These are phyloP conservation scores for Tolypocladium ophioglossoides DNA, from an alignment of 2,329 filamentous ascomycete species.

Conservation along the genomic window DNA sequence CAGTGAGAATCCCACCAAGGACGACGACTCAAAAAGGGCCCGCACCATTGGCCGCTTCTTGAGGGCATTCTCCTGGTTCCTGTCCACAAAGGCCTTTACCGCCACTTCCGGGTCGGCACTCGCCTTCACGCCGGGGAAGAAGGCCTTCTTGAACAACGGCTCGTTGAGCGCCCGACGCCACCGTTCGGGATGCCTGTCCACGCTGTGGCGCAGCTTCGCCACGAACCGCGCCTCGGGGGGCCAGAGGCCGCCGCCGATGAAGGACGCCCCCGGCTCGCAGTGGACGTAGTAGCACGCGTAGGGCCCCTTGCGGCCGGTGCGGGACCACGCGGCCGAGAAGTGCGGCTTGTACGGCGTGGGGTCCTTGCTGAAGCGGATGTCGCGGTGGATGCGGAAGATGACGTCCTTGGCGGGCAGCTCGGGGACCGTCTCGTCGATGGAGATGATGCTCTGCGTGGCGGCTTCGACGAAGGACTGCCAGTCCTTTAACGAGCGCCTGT, in stretches of 20 bases:
- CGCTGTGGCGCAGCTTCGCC: slow-evolving; percentile 56
- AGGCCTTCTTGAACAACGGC: slow-evolving; percentile 48
- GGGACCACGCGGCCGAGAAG: slow-evolving; percentile 78
- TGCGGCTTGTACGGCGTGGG: slow-evolving; percentile 84
- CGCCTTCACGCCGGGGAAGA: slow-evolving; percentile 38
- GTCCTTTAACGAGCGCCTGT: slow-evolving; percentile 66
- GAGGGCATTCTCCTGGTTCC: slow-evolving; percentile 64
- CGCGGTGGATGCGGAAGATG: slow-evolving; percentile 79
- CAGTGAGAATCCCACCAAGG: neutral
- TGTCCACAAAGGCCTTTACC: slow-evolving; percentile 57
- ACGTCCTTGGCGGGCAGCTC: slow-evolving; percentile 80
- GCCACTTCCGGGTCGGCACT: slow-evolving; percentile 36
- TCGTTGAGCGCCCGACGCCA: slow-evolving; percentile 59
- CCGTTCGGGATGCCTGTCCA: slow-evolving; percentile 61
- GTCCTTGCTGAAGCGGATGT: slow-evolving; percentile 75
- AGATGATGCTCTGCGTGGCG: slow-evolving; percentile 59
- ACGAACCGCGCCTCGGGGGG: slow-evolving; percentile 60
- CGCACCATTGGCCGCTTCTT: slow-evolving; percentile 79
- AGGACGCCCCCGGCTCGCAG: slow-evolving; percentile 59
- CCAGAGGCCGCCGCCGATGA: slow-evolving; percentile 77
- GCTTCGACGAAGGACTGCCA: slow-evolving; percentile 70
- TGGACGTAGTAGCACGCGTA: slow-evolving; percentile 88
- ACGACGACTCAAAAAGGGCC: neutral
- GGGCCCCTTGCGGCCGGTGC: slow-evolving; percentile 76
- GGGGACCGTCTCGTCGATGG: slow-evolving; percentile 71